phyloP scores from a whole-genome alignment of 768 basidiomycete species.

The Tricholoma furcatifolium region DNA sequence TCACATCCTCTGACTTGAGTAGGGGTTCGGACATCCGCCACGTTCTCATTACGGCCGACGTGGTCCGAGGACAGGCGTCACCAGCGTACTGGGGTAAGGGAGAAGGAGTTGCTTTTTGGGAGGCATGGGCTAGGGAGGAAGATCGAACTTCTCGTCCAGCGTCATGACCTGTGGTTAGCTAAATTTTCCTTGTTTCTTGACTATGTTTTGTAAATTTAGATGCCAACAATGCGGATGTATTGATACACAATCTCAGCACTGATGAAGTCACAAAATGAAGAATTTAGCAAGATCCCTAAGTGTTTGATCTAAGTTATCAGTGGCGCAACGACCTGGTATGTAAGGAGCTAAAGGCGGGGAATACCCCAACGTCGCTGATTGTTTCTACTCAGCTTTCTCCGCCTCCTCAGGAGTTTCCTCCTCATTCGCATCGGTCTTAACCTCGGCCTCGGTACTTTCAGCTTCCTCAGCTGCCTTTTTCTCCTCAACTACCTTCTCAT shows the following conservation, averaged over 20 bases:
- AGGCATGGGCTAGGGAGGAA: constrained; percentile 76
- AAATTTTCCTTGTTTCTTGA: background rate
- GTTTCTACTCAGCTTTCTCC: constrained; percentile 24
- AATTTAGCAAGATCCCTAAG: constrained; percentile 15
- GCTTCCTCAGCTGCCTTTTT: constrained; percentile 23
- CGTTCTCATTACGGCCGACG: constrained; percentile 76
- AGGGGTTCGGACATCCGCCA: constrained; percentile 60
- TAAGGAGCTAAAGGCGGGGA: background rate
- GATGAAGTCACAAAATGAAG: constrained; percentile 3
- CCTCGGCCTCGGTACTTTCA: too few relatives aligned
- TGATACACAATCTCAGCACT: constrained; percentile 4
- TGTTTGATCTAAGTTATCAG: constrained; percentile 23
- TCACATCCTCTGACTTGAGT: background rate
- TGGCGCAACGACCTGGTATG: constrained; percentile 18
- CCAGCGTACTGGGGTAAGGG: constrained; percentile 77
- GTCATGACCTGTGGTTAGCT: background rate
- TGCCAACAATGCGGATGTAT: constrained; percentile 7
- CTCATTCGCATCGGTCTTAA: constrained; percentile 24
- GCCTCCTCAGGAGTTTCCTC: constrained; percentile 24
- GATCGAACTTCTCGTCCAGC: constrained; percentile 16
- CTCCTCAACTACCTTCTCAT: constrained; percentile 7
- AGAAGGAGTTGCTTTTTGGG: constrained; percentile 69
- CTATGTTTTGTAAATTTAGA: constrained; percentile 14
- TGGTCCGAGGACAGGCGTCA: constrained; percentile 59
- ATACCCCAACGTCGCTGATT: constrained; percentile 9